Conservation (phyloP, 768 basidiomycete genomes). For the Macrolepiota albuminosa region DNA sequence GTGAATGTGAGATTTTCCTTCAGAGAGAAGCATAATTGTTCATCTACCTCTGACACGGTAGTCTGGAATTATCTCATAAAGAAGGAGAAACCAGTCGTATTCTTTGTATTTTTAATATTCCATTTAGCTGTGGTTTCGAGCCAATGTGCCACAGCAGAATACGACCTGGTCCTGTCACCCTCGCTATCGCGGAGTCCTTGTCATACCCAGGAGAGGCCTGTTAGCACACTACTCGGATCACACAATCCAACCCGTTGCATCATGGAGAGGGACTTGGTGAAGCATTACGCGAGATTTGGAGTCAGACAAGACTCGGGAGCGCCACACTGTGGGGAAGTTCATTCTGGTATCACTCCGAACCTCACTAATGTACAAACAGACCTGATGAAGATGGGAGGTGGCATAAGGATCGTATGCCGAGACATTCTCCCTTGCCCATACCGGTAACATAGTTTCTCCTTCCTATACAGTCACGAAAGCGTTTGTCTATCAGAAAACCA, state of each 20-base stretch:
- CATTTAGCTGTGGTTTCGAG: neutral
- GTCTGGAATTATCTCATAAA: slow-evolving; percentile 12
- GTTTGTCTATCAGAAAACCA: slow-evolving; percentile 14
- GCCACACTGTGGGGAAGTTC: slow-evolving; percentile 9
- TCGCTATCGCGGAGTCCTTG: slow-evolving; percentile 9
- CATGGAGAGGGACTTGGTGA: slow-evolving; percentile 14
- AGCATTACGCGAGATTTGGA: slow-evolving; percentile 13
- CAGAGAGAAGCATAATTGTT: neutral
- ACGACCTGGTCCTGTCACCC: slow-evolving; percentile 5
- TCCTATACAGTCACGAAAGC: slow-evolving; percentile 8
- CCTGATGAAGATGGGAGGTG: slow-evolving; percentile 8
- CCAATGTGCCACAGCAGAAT: slow-evolving; percentile 4
- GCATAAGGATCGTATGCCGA: slow-evolving; percentile 9
- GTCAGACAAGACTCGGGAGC: slow-evolving; percentile 12
- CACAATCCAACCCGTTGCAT: slow-evolving; percentile 11
- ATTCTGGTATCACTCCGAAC: neutral
- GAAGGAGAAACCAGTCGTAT: slow-evolving; percentile 12
- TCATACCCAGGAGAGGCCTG: neutral
- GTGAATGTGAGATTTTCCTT: slow-evolving; percentile 6
- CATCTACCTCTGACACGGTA: neutral
- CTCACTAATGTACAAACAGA: neutral
- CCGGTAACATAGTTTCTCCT: neutral
- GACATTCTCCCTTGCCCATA: neutral
- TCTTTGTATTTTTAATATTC: slow-evolving; percentile 4
- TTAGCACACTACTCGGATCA: slow-evolving; percentile 3